Evolutionary conservation across 2,329 filamentous ascomycete genomes (phyloP), one percentile per base, ranked within the genome.

Genomic region (Aspergillus flavus): DNA sequence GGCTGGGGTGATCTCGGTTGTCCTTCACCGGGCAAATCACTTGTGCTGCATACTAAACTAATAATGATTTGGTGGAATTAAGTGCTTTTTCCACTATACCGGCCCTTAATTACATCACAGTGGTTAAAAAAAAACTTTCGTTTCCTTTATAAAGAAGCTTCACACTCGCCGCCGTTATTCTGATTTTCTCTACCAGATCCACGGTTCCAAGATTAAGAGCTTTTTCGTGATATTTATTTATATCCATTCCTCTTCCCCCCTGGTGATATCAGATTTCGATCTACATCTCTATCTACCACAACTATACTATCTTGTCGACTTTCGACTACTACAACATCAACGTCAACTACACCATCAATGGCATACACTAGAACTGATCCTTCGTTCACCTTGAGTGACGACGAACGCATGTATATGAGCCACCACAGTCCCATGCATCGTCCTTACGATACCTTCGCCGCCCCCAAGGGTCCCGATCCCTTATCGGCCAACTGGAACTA

Each of bases 401-500:
- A 66, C 48, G 64, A 66, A 43, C 64, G 64, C 32, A 60, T 66
- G 58, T 65, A 63, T 26, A 63, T 65, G 63, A 65, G 48, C 43
- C 58, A 64, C 30, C 58, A 59, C 19, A 65, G 63, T 41, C 56
- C 64, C 16, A 52, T 65, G 48, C 58, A 62, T 53, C 64, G 61
- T 34, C 58, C 64, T 23, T 50, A 57, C 23, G 59, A 66, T 46
- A 26, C 62, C 53, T 64, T 68, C 61, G 12, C 61, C 16, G 61
- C 45, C 34, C 55, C 63, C 58, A 65, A 65, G 50, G 63, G 63
- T 12, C 71, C 75, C 23, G 76, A 79, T 59, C 75, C 75, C 26
- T 55, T 75, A 21, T 70, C 76, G 32, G 75, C 74, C 67, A 75
- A 76, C 62, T 77, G 75, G 75, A 71, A 67, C 64, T 77, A 76